Evolutionary conservation across 2,329 filamentous ascomycete genomes (phyloP).

Genomic region (Paecilomyces variotii): DNA sequence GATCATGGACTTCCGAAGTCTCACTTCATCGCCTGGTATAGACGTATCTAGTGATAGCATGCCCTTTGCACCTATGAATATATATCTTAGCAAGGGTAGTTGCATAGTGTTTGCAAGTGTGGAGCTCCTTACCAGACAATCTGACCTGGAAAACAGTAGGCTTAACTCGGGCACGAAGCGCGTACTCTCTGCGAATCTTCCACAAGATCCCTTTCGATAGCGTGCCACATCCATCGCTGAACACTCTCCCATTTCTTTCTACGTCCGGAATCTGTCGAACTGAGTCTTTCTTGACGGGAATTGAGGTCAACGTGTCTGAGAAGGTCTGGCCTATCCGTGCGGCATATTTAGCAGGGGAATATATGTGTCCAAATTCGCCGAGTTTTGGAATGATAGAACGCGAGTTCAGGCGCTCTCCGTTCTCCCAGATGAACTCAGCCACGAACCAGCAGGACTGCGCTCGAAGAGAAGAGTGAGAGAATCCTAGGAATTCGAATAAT

Average conservation of each 20-base stretch:
- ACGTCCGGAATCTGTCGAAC: constrained; percentile 17
- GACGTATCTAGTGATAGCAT: constrained; percentile 64
- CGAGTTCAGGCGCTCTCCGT: constrained; percentile 25
- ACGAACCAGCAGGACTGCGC: constrained; percentile 60
- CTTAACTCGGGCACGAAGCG: constrained; percentile 12
- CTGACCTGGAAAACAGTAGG: constrained; percentile 58
- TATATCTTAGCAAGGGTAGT: background rate
- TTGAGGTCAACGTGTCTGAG: constrained; percentile 61
- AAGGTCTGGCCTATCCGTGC: constrained; percentile 60
- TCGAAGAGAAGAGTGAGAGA: constrained; percentile 70
- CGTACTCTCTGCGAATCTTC: constrained; percentile 47
- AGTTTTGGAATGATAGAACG: constrained; percentile 36
- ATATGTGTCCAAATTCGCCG: constrained; percentile 45
- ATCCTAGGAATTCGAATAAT: constrained; percentile 61
- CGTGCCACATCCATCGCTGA: constrained; percentile 74
- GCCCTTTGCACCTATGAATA: constrained; percentile 52
- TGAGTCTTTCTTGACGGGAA: constrained; percentile 36
- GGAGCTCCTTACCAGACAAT: constrained; percentile 45
- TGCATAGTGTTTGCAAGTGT: background rate
- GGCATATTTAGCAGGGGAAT: constrained; percentile 50
- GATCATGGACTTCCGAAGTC: constrained; percentile 65
- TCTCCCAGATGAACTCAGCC: constrained; percentile 35
- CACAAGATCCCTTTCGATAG: constrained; percentile 55
- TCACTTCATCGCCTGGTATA: constrained; percentile 51
- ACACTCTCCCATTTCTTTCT: constrained; percentile 42